phyloP scores from a whole-genome alignment of 257 asterid species.

The Nicotiana tomentosiformis region DNA sequence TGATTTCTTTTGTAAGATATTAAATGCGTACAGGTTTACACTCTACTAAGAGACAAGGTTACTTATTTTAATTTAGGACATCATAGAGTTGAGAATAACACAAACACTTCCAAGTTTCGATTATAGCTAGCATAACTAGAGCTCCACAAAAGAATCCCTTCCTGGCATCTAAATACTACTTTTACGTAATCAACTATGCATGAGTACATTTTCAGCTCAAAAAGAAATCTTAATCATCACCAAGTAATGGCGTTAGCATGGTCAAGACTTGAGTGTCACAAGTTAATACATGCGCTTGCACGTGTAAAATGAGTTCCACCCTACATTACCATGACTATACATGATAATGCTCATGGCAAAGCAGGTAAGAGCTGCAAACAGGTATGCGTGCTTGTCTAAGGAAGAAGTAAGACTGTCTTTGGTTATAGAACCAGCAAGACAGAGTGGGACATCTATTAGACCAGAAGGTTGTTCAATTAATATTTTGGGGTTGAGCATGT shows the following conservation, averaged over 20 bases:
- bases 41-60: background rate
- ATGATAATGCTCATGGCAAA: background rate
- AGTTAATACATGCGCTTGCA: background rate
- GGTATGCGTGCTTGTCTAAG: background rate
- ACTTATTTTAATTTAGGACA: background rate
- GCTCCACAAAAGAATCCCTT: background rate
- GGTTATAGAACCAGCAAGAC: background rate
- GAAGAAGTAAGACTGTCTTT: background rate
- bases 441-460: background rate
- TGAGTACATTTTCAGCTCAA: background rate
- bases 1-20: background rate
- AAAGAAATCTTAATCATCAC: background rate
- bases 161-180: background rate
- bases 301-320: background rate
- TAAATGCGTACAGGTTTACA: background rate
- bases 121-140: background rate
- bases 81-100: background rate
- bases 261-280: background rate
- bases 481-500: background rate
- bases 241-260: background rate
- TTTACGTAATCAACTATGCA: background rate
- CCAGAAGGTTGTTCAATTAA: background rate
- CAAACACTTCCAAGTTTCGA: background rate
- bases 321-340: background rate
- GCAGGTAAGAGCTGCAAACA: background rate